These are phyloP conservation scores for Penicillium riverlandense DNA, from an alignment of 495 filamentous ascomycete genomes.

Conservation along the genomic window DNA sequence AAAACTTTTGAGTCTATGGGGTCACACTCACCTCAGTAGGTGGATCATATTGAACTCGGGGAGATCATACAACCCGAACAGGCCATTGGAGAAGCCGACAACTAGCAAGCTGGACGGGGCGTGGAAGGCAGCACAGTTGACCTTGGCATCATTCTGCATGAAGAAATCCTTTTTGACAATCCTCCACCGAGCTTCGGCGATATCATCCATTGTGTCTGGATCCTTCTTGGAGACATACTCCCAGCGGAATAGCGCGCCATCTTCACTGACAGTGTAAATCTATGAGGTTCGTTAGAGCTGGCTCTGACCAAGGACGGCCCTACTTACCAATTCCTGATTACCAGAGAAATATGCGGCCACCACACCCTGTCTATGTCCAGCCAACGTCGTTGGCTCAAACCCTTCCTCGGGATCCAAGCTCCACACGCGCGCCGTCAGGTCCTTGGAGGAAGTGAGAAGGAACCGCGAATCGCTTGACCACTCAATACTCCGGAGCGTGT, in stretches of 20 bases:
- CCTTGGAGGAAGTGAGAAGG: slow-evolving; percentile 83
- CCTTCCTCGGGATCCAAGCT: slow-evolving; percentile 80
- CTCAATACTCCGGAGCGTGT: slow-evolving; percentile 73
- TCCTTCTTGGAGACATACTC: slow-evolving; percentile 49
- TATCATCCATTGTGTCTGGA: slow-evolving; percentile 51
- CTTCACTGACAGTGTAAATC: slow-evolving; percentile 67
- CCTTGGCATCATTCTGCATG: slow-evolving; percentile 78
- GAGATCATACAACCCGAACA: slow-evolving; percentile 90
- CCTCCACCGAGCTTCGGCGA: slow-evolving; percentile 68
- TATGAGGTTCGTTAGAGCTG: slow-evolving; percentile 44
- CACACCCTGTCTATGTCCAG: slow-evolving; percentile 82
- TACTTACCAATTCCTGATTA: slow-evolving; percentile 68
- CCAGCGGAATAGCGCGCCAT: slow-evolving; percentile 62
- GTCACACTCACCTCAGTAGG: slow-evolving; percentile 51
- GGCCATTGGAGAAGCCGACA: slow-evolving; percentile 87
- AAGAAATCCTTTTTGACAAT: slow-evolving; percentile 86
- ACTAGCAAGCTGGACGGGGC: slow-evolving; percentile 79
- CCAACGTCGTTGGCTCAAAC: slow-evolving; percentile 81
- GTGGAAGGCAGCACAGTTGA: slow-evolving; percentile 85
- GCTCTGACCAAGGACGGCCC: slow-evolving; percentile 31
- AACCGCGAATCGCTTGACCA: slow-evolving; percentile 96
- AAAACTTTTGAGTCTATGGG: background rate
- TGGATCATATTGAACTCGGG: slow-evolving; percentile 97
- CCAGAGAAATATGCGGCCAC: slow-evolving; percentile 87
- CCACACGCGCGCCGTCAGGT: slow-evolving; percentile 90